Evolutionary conservation across 148 eudicot genomes (phyloP).

Genomic region (Dysphania ambrosioides): DNA sequence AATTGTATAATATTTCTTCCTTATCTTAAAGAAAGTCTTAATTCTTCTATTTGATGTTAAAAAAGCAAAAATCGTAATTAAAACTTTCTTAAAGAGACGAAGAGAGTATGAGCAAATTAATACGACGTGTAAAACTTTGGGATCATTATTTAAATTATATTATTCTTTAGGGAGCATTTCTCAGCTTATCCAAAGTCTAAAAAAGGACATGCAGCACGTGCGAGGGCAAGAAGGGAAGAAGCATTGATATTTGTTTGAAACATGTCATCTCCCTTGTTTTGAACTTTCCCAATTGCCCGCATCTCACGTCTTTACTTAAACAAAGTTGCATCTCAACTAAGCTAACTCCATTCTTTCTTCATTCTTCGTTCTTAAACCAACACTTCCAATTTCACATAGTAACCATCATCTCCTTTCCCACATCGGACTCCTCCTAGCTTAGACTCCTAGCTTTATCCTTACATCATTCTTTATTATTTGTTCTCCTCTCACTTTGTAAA

Average conservation of each 20-base stretch:
- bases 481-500: not conserved
- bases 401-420: not conserved
- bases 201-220: not conserved
- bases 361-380: not conserved
- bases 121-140: not conserved
- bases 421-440: not conserved
- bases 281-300: not conserved
- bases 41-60: too few species aligned
- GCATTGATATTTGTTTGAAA: constrained; percentile 1
- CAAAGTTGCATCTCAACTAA: not conserved
- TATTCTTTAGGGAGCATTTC: too few species aligned
- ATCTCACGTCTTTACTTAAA: not conserved
- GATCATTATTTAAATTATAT: too few species aligned
- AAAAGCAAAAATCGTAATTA: too few species aligned
- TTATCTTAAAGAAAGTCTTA: too few species aligned
- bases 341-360: not conserved
- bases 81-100: too few species aligned
- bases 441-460: not conserved
- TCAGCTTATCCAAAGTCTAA: not conserved
- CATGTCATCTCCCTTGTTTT: not conserved
- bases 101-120: too few species aligned
- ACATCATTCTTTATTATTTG: not conserved
- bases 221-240: not conserved
- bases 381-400: not conserved
- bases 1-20: too few species aligned